Evolutionary conservation across 495 filamentous ascomycete species (phyloP), one percentile per base, ranked within the genome.

Genomic region (Lepidopterella palustris): DNA sequence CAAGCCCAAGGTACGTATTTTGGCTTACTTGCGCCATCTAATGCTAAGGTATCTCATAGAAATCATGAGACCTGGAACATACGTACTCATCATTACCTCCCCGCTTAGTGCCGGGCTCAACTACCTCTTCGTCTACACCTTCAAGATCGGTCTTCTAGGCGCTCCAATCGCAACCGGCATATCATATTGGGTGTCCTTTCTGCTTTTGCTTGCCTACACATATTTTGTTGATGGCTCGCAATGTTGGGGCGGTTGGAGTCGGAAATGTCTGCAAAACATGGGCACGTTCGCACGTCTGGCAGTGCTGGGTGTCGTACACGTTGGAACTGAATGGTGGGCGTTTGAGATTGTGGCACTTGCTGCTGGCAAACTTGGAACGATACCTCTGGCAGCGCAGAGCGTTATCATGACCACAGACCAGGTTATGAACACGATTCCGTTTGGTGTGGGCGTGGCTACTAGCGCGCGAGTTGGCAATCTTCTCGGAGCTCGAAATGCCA

Each of bases 331-430:
- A 73, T 95, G 91, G 91, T 95, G 91, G 90, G 91, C 91, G 0
- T 95, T 95, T 64, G 91, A 95, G 73, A 95, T 97, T 57, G 90
- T 96, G n/a, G 90, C 91, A 0, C 77, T 97, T 0, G 90, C 86
- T 1, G 92, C 92, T 3, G 92, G 92, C 9, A 79, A 84, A 8
- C 78, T 97, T 0, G 91, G 91, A 8, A 93, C 87, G 0, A 85
- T 93, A 39, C 79, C 91, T 0, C 78, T 96, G 0, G 92, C 92
- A 10, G 85, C 91, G 0, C 92, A 97, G 69, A 88, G 84, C 60
- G 90, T 97, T 35, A 92, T 96, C 71, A 95, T 96, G 90, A 96
- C 92, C 0, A 86, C 89, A 0, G 92, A 96, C 70, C 89, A 95
- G 68, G 84, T 96, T 45, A 84, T 97, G 73, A 95, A 93, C 66